Percentiles rank a stretch among this genome's conserved stretches.
These are phyloP conservation scores for Fusarium falciforme DNA, from an alignment of 2,329 filamentous ascomycete genomes.

Conservation along the genomic window DNA sequence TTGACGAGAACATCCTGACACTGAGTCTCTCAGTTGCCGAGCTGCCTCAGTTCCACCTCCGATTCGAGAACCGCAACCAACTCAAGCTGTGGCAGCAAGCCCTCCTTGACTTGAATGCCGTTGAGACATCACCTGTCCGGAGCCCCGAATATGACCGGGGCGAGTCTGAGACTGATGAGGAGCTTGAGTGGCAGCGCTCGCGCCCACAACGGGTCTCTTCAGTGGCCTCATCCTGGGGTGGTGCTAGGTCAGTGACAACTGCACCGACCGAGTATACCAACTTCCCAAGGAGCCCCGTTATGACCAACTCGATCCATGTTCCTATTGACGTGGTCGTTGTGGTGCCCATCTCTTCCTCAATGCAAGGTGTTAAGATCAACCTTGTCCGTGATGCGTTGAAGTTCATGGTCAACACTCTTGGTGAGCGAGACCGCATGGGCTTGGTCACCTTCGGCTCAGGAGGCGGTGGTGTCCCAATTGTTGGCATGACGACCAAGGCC, in stretches of 20 bases:
- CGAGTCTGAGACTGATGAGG: conserved; percentile 89
- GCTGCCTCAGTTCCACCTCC: conserved; percentile 92
- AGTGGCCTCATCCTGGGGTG: conserved; percentile 83
- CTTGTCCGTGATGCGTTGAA: conserved; percentile 90
- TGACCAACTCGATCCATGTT: conserved; percentile 76
- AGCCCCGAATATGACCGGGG: conserved; percentile 82
- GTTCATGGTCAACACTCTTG: conserved; percentile 90
- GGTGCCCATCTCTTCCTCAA: conserved; percentile 95
- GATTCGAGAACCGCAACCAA: conserved; percentile 85
- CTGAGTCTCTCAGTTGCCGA: conserved; percentile 92
- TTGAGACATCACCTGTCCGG: conserved; percentile 72
- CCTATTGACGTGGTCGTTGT: conserved; percentile 96
- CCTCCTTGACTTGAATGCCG: conserved; percentile 82
- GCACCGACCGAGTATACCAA: conserved; percentile 93
- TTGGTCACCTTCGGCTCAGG: conserved; percentile 97
- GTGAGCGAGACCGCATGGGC: conserved; percentile 95
- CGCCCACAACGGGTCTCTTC: conserved; percentile 81
- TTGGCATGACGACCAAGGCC: conserved; percentile 97
- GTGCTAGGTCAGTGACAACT: conserved; percentile 83
- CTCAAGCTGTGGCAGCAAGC: conserved; percentile 92
- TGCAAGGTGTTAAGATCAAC: conserved; percentile 99
- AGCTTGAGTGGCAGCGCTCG: conserved; percentile 78
- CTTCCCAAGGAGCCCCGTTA: conserved; percentile 61
- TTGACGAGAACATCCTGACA: conserved; percentile 86
- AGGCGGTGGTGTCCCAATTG: conserved; percentile 90